Percentiles rank a stretch among this genome's conserved stretches.
Conservation (phyloP, 257 asterid genomes). For the Nyctanthes arbortristis region DNA sequence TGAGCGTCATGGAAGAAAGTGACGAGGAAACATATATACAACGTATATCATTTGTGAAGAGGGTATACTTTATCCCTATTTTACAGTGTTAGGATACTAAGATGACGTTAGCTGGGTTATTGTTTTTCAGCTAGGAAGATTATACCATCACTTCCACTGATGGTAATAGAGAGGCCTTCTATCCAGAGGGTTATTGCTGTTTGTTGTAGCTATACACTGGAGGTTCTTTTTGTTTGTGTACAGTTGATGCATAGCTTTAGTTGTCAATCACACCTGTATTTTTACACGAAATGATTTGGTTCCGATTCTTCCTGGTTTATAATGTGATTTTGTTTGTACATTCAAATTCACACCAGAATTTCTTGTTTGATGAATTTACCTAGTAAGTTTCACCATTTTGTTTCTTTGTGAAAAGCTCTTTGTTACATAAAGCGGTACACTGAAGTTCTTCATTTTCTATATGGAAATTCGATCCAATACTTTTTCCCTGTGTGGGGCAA, state of each 20-base stretch:
- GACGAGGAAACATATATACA: not conserved
- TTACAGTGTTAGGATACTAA: not conserved
- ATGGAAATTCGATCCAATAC: too few species aligned
- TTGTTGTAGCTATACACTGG: conserved; percentile 27
- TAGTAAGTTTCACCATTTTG: not conserved
- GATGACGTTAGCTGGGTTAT: not conserved
- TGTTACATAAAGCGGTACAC: too few species aligned
- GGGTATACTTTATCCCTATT: not conserved
- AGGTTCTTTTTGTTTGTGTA: conserved; percentile 36
- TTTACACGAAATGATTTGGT: not conserved
- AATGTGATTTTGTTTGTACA: not conserved
- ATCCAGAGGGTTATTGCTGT: not conserved
- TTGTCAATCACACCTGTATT: conserved; percentile 5
- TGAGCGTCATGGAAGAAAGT: conserved; percentile 10
- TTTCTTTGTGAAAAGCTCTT: not conserved
- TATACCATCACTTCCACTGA: conserved; percentile 1
- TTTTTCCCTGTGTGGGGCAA: too few species aligned
- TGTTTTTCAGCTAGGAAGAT: not conserved
- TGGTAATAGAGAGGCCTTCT: conserved; percentile 8
- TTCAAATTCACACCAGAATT: not conserved
- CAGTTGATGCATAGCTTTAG: conserved; percentile 30
- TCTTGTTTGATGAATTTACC: not conserved
- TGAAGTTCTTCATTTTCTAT: too few species aligned
- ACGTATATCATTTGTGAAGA: not conserved
- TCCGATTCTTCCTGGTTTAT: not conserved